Evolutionary conservation across 108 stramenopile genomes (phyloP), one percentile per base, ranked within the genome.

Genomic region (Mayamaea pseudoterrestris): DNA sequence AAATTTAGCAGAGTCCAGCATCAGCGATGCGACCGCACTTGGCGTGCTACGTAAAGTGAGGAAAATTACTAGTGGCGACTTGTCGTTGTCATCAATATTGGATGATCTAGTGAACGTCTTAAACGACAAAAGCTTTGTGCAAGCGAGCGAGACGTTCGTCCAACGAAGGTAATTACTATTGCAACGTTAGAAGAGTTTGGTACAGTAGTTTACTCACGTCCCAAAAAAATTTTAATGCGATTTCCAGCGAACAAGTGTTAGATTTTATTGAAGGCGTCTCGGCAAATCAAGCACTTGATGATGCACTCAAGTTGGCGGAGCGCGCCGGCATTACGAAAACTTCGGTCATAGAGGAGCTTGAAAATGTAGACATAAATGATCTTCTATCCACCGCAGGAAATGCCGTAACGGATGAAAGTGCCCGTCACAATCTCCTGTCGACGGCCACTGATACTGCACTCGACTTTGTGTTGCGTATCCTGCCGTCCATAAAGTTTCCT

Each of bases 181-280:
- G n/a, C n/a, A n/a, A n/a, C n/a, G n/a, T n/a, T n/a, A n/a, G n/a
- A n/a, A n/a, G n/a, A n/a, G n/a, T n/a, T n/a, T n/a, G n/a, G n/a
- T n/a, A n/a, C n/a, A n/a, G n/a, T n/a, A n/a, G n/a, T n/a, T n/a
- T n/a, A n/a, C n/a, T n/a, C n/a, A n/a, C n/a, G n/a, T n/a, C n/a
- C n/a, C n/a, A n/a, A n/a, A n/a, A n/a, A n/a, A n/a, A n/a, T n/a
- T n/a, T n/a, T n/a, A n/a, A n/a, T n/a, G n/a, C n/a, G n/a, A n/a
- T n/a, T n/a, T n/a, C n/a, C 43, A 69, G 85, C 27, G 90, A 92
- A 44, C 61, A 59, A 9, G 59, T 86, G 5, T 58, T 92, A 30
- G 90, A 92, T 72, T 80, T 65, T 35, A 74, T 92, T 51, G 90
- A 92, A 61, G 80, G 80, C 14, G 74, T 76, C 12, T 80, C 84